Evolutionary conservation across 2,329 filamentous ascomycete species (phyloP), one percentile per base, ranked within the genome.

Genomic region (Aotearoamyces nothofagi): DNA sequence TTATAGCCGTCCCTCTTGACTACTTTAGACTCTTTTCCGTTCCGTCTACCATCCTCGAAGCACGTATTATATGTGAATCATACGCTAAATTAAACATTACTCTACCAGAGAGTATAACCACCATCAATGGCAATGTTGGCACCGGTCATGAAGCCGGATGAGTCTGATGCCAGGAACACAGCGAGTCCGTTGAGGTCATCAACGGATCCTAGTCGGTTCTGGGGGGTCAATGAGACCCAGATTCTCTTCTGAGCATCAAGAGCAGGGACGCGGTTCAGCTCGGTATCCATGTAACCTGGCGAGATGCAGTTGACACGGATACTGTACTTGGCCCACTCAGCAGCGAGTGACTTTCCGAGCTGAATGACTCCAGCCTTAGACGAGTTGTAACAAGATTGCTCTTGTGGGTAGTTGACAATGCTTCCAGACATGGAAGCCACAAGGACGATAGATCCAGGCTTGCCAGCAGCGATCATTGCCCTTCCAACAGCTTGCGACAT

Each of bases 261-360:
- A 22, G 75, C 75, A 13, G 78, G 77, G 5, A 81, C 77, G 35
- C 75, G 73, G 67, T 83, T 86, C 37, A 83, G 62, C 4, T 75
- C 77, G 4, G 80, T 90, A 60, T 86, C 78, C 74, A 87, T 86
- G 61, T 87, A 87, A 16, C 80, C 80, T 12, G 81, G 80, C 5
- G 74, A 81, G 55, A 87, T 83, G 54, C 71, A 77, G 66, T 90
- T 90, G 46, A 86, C 79, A 20, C 80, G 75, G 48, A 87, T 83
- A 43, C 66, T 64, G 55, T 82, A 66, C 56, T 80, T 78, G 45
- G 80, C 78, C 80, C 81, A 87, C 57, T 90, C 81, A 31, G 79
- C 78, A 24, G 78, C 80, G 14, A 90, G 69, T 3, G 78, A 83
- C 61, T 80, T 82, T 54, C 71, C 77, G 30, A 86, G 66, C 56